These are phyloP conservation scores for Hansenula lynferdii DNA, from an alignment of 1,139 yeast species.

Conservation along the genomic window DNA sequence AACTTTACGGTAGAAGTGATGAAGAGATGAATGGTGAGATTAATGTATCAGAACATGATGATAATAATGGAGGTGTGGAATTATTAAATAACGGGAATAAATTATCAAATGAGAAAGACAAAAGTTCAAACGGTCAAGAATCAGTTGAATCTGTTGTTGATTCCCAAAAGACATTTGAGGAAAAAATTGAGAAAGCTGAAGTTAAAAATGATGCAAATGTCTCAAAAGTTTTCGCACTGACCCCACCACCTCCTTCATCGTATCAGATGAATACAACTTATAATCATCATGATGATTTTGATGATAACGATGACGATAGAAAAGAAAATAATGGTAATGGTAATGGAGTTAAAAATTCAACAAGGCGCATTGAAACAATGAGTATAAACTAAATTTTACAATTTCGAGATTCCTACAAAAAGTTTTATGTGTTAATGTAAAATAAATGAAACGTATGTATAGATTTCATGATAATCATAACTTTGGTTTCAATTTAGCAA, in stretches of 20 bases:
- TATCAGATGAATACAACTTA: constrained; percentile 1
- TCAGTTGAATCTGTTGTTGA: too few relatives aligned
- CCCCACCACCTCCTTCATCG: constrained; percentile 3
- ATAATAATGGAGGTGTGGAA: constrained; percentile 2
- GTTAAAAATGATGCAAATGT: not conserved
- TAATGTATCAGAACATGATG: not conserved
- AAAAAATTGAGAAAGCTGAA: too few relatives aligned
- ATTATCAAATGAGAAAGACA: too few relatives aligned
- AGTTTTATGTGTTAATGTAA: too few relatives aligned
- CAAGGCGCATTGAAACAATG: constrained; percentile 1
- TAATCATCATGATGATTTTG: constrained; percentile 4
- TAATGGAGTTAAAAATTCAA: constrained; percentile 1
- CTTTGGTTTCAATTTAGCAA: constrained; percentile 8
- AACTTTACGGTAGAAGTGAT: constrained; percentile 70
- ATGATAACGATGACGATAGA: constrained; percentile 1
- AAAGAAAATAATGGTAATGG: constrained; percentile 1
- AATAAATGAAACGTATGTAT: too few relatives aligned
- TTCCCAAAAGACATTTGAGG: too few relatives aligned
- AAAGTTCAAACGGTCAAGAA: too few relatives aligned
- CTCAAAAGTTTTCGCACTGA: constrained; percentile 3
- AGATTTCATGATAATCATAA: too few relatives aligned
- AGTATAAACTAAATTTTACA: not conserved
- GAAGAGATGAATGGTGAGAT: constrained; percentile 68
- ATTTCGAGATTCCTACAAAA: not conserved
- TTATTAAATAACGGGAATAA: not conserved